phyloP scores from a whole-genome alignment of 371 early-diverging fungal genomes.

The Mortierella sp. region DNA sequence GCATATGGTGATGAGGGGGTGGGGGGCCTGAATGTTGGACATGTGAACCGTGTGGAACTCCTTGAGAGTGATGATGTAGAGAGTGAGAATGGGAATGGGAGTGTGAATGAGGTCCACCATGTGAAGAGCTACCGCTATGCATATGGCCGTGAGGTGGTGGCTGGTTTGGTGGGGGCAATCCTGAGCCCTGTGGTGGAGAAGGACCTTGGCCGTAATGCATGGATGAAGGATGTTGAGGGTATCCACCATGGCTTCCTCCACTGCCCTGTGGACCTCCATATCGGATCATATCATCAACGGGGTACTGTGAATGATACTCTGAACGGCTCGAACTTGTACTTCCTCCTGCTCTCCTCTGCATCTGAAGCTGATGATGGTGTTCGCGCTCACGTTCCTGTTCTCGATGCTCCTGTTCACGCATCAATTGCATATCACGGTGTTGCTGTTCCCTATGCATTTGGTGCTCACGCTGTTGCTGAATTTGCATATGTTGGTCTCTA shows the following conservation, averaged over 20 bases:
- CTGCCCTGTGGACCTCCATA: conserved; percentile 48
- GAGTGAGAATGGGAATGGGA: conserved; percentile 44
- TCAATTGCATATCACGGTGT: conserved; percentile 51
- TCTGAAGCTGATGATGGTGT: conserved; percentile 46
- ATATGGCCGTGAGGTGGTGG: conserved; percentile 41
- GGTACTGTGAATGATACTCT: conserved; percentile 46
- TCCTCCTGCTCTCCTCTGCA: conserved; percentile 36
- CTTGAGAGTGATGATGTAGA: conserved; percentile 47
- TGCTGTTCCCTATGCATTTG: conserved; percentile 42
- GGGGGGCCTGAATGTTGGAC: conserved; percentile 42
- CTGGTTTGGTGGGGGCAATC: conserved; percentile 32
- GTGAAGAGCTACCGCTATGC: conserved; percentile 40
- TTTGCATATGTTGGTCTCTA: conserved; percentile 46
- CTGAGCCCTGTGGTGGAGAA: conserved; percentile 33
- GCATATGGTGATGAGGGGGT: conserved; percentile 50
- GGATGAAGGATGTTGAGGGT: conserved; percentile 33
- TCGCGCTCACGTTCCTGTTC: conserved; percentile 47
- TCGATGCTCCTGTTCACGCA: conserved; percentile 49
- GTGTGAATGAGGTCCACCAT: conserved; percentile 44
- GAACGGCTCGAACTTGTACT: conserved; percentile 38
- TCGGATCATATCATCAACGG: conserved; percentile 48
- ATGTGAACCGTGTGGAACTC: conserved; percentile 37
- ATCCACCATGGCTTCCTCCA: conserved; percentile 43
- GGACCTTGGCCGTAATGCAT: conserved; percentile 51
- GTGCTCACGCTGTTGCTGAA: conserved; percentile 47